Evolutionary conservation across 2,329 filamentous ascomycete species (phyloP), one percentile per base, ranked within the genome.

Genomic region (Cercospora janseana): DNA sequence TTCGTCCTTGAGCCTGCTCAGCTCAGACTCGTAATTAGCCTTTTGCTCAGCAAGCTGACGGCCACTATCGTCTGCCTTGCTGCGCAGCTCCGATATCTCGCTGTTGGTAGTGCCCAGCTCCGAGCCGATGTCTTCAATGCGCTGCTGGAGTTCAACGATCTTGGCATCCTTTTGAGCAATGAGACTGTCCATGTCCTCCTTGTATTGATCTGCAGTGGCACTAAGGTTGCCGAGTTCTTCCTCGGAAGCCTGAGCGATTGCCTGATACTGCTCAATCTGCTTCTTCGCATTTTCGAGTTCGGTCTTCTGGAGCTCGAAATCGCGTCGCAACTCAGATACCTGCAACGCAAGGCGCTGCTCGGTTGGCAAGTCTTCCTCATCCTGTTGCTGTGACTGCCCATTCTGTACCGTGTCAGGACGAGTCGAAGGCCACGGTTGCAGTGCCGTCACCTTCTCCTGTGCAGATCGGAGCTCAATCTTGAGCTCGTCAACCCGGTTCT

Each of bases 381-480:
- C 79, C 21, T 43, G 54, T 51, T 82, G 76, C n/a, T 75, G 71
- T 12, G 79, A 71, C 3, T 66, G 65, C 7, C 68, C 66, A 64
- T 66, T 46, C 69, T 67, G 46, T 34, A 12, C 26, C 21, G 69
- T 64, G 21, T 75, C 72, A n/a, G 69, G 61, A n/a, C 84, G 75
- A 1, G 84, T 78, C 1, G 83, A 88, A 4, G 87, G 85, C 49
- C 86, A 81, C n/a, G 88, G 86, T 58, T 93, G 88, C 48, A 96
- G 75, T 23, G 90, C 81, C 59, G 87, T 84, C 4, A 88, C 79
- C 43, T 90, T 86, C 69, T 97, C 93, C 67, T 97, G 90, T 0
- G 91, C 89, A 63, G 86, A 90, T 60, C 87, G 86, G 20, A 97
- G 76, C 66, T 97, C 89, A 49, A 94, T 87, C 20, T 85, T 86